Conservation (phyloP, 306 rosid species). For the apple (Malus domestica) region DNA sequence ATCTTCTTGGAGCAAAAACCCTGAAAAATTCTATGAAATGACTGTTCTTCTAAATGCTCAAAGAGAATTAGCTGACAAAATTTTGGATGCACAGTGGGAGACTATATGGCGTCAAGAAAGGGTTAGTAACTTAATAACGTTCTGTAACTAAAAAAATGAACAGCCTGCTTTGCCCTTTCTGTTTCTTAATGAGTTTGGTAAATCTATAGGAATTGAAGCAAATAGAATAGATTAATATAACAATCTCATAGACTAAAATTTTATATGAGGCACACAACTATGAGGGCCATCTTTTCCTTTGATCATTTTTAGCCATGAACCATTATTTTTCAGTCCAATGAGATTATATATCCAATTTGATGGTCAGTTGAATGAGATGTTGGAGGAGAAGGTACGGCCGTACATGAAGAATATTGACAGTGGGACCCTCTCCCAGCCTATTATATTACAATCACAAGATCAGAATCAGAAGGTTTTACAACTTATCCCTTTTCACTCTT, state of each 20-base stretch:
- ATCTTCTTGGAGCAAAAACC: conserved; percentile 87
- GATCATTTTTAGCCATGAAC: neutral
- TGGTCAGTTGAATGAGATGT: conserved; percentile 68
- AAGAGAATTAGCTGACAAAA: conserved; percentile 82
- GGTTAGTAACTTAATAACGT: conserved; percentile 38
- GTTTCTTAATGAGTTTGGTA: neutral
- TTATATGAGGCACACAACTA: neutral
- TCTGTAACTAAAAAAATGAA: neutral
- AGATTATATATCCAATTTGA: conserved; percentile 18
- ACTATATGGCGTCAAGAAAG: conserved; percentile 83
- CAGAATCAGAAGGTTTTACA: conserved; percentile 54
- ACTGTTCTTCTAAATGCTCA: conserved; percentile 92
- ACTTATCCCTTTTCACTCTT: neutral
- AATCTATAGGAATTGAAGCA: neutral
- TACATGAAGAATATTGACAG: conserved; percentile 43
- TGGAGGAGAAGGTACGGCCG: conserved; percentile 76
- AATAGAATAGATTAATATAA: neutral
- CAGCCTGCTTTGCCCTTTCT: neutral
- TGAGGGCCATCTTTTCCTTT: neutral
- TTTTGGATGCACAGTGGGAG: conserved; percentile 90
- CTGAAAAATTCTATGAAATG: conserved; percentile 79
- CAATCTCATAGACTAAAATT: neutral
- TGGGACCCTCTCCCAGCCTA: conserved; percentile 59
- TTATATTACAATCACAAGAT: conserved; percentile 46
- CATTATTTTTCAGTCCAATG: neutral